Percentiles rank a stretch among this genome's conserved stretches.
Evolutionary conservation across 495 filamentous ascomycete genomes (phyloP).

Genomic region (Annulohypoxylon stygium): DNA sequence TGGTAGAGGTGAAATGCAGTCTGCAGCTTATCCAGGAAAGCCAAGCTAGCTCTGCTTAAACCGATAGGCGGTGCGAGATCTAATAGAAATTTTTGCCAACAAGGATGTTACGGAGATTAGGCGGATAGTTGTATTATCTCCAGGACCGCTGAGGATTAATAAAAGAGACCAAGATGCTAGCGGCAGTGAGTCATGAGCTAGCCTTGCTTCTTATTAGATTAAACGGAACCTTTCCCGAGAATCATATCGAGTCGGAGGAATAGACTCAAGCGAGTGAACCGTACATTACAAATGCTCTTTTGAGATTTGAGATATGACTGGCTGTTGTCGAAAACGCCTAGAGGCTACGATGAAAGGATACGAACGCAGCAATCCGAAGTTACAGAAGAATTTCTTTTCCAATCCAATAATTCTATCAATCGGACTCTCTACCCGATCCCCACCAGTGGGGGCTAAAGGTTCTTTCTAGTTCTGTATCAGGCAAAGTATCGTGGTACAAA

Average conservation of each 20-base stretch:
- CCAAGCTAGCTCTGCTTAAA: background rate
- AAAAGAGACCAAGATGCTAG: background rate
- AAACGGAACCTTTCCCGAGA: background rate
- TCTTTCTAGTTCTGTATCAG: background rate
- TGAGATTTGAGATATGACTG: background rate
- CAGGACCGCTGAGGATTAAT: background rate
- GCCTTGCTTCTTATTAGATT: background rate
- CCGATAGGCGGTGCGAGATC: background rate
- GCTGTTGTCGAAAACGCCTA: background rate
- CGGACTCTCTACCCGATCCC: background rate
- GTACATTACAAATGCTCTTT: background rate
- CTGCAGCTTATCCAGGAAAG: background rate
- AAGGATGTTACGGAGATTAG: constrained; percentile 36
- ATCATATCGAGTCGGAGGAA: background rate
- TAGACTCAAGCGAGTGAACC: background rate
- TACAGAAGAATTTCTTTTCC: background rate
- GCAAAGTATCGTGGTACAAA: background rate
- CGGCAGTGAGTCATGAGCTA: background rate
- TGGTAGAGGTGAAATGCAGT: background rate
- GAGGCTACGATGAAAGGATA: background rate
- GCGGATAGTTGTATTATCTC: constrained; percentile 13
- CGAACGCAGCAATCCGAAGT: background rate
- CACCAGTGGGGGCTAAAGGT: too few species aligned
- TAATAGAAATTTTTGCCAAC: background rate
- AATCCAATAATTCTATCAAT: background rate